Evolutionary conservation across 129 eudicot species (phyloP), one percentile per base, ranked within the genome.

Genomic region (Lactuca saligna): DNA sequence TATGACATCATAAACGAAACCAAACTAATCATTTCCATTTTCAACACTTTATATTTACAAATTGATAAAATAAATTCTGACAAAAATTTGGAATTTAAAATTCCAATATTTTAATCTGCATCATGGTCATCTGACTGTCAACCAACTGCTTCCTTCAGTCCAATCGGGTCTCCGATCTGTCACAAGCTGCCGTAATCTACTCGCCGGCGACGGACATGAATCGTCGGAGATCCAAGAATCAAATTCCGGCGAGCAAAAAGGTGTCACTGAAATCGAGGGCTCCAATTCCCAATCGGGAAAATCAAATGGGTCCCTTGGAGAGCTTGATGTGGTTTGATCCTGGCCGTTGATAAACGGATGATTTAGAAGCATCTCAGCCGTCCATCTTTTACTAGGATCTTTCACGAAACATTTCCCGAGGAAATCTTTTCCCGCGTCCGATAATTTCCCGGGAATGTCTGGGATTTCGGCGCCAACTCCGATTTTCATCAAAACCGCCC

Each of bases 321-420:
- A 92, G 7, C n/a, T 31, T 13, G 75, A 12, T 8, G 49, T 1
- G 34, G 44, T 29, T 3, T 53, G 57, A 63, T 41, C 65, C 31
- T 29, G 32, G 55, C 74, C 71, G 25, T 68, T 64, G 33, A 89
- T 50, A 17, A 89, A 93, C 0, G 97, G 92, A 71, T 93, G 98
- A 8, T 79, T 62, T 35, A 89, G 59, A 65, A 93, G 91, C 98
- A 89, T 87, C 92, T 82, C 88, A 53, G 95, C 97, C 85, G 98
- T 93, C 98, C 98, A 93, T 72, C 98, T 87, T 14, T 70, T 20
- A 12, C 71, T 78, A 25, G 92, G 80, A 7, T 87, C 87, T 73
- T 81, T 89, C 25, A 77, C 54, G 46, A 93, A 87, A 80, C 98
- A 93, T 9, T 80, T 87, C 0, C 60, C 65, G 0, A 93, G 48